Evolutionary conservation across 2,329 filamentous ascomycete genomes (phyloP).

Genomic region (Ploettnerulaceae sp.): DNA sequence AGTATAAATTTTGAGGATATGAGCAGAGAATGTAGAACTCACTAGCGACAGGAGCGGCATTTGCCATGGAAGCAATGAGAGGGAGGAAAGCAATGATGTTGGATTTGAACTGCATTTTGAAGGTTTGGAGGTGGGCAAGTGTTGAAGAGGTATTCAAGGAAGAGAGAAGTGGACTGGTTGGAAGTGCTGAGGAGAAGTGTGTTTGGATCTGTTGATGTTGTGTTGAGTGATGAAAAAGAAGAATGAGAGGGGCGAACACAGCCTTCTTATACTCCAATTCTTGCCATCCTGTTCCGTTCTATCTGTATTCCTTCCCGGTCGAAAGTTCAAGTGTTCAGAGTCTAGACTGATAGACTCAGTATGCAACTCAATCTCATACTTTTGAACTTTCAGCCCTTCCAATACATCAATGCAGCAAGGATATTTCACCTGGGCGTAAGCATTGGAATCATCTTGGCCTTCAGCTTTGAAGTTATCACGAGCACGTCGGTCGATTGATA

Average conservation of each 20-base stretch:
- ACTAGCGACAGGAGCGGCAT: background rate
- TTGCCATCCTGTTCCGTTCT: too few species aligned
- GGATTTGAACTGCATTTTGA: constrained; percentile 1
- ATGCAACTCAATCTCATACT: too few species aligned
- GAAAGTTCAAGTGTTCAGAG: background rate
- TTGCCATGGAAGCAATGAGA: background rate
- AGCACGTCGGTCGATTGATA: too few species aligned
- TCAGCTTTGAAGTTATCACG: too few species aligned
- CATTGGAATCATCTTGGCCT: too few species aligned
- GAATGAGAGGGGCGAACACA: background rate
- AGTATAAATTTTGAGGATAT: background rate
- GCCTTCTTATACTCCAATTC: background rate
- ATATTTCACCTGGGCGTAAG: too few species aligned
- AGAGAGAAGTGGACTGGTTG: too few species aligned
- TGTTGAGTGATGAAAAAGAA: background rate
- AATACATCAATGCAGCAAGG: too few species aligned
- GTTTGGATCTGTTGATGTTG: background rate
- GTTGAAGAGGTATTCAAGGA: background rate
- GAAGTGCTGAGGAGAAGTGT: background rate
- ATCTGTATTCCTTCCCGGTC: too few species aligned
- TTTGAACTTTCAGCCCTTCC: too few species aligned
- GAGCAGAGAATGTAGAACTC: background rate
- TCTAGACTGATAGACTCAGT: background rate
- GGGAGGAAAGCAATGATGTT: constrained; percentile 1
- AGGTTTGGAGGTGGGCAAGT: background rate